These are phyloP conservation scores for Lactarius indigo DNA, from an alignment of 768 basidiomycete species.

Conservation along the genomic window DNA sequence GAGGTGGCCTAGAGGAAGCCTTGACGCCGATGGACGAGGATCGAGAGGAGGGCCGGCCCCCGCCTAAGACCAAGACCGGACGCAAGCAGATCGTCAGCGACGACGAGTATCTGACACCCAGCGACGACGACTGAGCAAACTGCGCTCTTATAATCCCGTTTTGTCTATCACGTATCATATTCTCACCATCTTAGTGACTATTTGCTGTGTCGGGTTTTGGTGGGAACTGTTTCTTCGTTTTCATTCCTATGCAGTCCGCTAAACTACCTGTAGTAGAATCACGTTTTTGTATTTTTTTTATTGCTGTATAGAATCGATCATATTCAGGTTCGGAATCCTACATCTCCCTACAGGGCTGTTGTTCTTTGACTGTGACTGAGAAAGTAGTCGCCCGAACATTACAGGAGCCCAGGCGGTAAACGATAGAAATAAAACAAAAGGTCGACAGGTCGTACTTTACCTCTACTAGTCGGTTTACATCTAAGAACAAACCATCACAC, in stretches of 20 bases:
- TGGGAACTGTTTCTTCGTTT: conserved; percentile 2
- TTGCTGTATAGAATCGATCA: conserved; percentile 23
- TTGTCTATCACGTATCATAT: background rate
- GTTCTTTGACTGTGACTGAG: background rate
- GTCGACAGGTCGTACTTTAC: background rate
- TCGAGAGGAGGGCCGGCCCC: conserved; percentile 62
- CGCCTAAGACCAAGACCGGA: conserved; percentile 54
- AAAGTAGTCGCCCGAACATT: background rate
- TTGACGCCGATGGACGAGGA: conserved; percentile 67
- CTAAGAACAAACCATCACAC: conserved; percentile 29
- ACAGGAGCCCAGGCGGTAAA: background rate
- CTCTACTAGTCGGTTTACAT: conserved; percentile 2
- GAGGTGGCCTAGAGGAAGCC: conserved; percentile 60
- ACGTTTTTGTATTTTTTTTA: conserved; percentile 22
- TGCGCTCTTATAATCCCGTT: background rate
- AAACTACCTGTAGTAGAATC: conserved; percentile 23
- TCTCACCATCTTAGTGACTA: background rate
- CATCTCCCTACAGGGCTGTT: background rate
- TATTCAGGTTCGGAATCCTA: conserved; percentile 16
- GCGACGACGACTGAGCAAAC: conserved; percentile 58
- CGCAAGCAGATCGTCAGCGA: conserved; percentile 77
- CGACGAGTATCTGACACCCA: conserved; percentile 59
- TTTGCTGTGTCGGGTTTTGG: background rate
- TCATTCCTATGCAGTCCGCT: conserved; percentile 2
- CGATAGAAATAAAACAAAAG: conserved; percentile 1